Evolutionary conservation across 768 basidiomycete genomes (phyloP).

Genomic region (Pleurotus giganteus): DNA sequence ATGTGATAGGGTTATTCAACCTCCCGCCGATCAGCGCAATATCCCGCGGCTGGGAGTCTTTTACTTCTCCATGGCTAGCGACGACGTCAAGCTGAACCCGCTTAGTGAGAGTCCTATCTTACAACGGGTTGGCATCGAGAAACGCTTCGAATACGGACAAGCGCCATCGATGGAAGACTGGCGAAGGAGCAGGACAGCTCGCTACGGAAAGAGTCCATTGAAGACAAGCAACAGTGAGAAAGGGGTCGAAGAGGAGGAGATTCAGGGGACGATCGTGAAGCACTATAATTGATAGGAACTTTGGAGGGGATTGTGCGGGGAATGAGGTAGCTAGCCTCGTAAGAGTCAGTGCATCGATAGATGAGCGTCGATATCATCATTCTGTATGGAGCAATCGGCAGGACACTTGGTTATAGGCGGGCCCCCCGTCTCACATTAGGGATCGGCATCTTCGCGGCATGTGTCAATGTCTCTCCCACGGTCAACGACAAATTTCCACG

Average conservation of each 20-base stretch:
- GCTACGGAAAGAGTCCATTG: conserved; percentile 38
- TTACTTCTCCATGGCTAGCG: conserved; percentile 44
- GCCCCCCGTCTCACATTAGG: no score
- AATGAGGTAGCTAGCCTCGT: no score
- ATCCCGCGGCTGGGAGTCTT: conserved; percentile 43
- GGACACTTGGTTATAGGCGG: no score
- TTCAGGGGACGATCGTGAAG: conserved; percentile 43
- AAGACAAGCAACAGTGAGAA: conserved; percentile 26
- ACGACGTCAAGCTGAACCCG: conserved; percentile 38
- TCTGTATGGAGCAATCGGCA: no score
- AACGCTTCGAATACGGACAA: conserved; percentile 30
- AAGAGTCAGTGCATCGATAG: no score
- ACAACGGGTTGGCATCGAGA: conserved; percentile 31
- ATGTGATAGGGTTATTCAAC: conserved; percentile 40
- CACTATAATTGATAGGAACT: conserved; percentile 49
- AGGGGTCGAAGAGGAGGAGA: conserved; percentile 43
- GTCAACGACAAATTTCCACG: no score
- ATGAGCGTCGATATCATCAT: no score
- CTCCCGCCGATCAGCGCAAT: conserved; percentile 42
- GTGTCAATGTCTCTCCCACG: no score
- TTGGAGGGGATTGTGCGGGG: no score
- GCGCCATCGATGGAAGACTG: conserved; percentile 42
- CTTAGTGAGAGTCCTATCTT: conserved; percentile 40
- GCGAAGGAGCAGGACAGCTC: conserved; percentile 35
- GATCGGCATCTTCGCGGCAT: no score